A percentile compares a stretch with the other conserved stretches of the same genome.
These are phyloP conservation scores for Triadica sebifera DNA, from an alignment of 345 rosid species.

Conservation along the genomic window DNA sequence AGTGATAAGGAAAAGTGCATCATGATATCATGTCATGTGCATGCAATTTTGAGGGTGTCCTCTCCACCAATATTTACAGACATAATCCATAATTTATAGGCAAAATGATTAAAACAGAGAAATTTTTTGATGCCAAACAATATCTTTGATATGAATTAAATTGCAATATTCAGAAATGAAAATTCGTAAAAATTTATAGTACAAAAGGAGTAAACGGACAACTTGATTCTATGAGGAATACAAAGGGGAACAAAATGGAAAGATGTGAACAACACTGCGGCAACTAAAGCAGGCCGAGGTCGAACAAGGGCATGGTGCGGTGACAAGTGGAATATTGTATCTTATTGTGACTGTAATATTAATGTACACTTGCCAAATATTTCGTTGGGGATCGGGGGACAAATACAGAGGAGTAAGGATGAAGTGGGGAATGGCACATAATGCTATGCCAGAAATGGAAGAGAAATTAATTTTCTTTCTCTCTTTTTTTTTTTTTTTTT, in stretches of 20 bases:
- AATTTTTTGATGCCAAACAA: background rate
- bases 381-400: background rate
- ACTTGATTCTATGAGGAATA: background rate
- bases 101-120: background rate
- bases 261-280: conserved; percentile 39
- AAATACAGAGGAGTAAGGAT: conserved; percentile 4
- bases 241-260: background rate
- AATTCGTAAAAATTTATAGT: background rate
- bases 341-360: background rate
- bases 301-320: conserved; percentile 17
- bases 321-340: conserved; percentile 32
- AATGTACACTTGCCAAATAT: conserved; percentile 44
- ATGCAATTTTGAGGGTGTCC: background rate
- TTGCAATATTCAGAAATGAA: background rate
- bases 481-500: background rate
- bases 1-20: background rate
- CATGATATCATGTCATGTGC: conserved; percentile 5
- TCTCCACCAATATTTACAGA: background rate
- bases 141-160: background rate
- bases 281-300: conserved; percentile 40
- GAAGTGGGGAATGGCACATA: conserved; percentile 7
- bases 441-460: background rate
- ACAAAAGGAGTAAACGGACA: conserved; percentile 1
- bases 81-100: background rate
- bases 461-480: background rate